phyloP scores from a whole-genome alignment of 805 yeast species.

The Huiozyma naganishii region DNA sequence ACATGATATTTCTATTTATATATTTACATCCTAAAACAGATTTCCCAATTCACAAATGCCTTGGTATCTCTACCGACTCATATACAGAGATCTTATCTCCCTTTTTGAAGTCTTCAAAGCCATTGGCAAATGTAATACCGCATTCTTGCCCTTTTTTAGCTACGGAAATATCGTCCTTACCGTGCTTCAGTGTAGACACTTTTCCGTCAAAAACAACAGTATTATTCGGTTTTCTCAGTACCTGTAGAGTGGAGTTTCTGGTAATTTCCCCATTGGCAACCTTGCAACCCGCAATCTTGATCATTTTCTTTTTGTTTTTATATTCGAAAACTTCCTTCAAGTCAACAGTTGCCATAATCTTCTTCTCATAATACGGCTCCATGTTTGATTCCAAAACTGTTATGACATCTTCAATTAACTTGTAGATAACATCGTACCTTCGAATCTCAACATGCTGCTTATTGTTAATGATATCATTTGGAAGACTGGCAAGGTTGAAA shows the following conservation, averaged over 20 bases:
- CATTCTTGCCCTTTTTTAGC: constrained; percentile 84
- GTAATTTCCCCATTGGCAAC: constrained; percentile 59
- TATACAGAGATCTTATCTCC: constrained; percentile 71
- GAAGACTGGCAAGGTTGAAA: constrained; percentile 56
- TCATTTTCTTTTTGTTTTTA: constrained; percentile 45
- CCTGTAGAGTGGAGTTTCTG: constrained; percentile 47
- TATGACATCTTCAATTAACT: constrained; percentile 76
- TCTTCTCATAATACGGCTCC: constrained; percentile 56
- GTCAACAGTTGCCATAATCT: constrained; percentile 54
- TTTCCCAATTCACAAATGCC: constrained; percentile 31
- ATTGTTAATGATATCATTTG: constrained; percentile 46
- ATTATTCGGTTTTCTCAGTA: constrained; percentile 38
- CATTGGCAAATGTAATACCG: constrained; percentile 59
- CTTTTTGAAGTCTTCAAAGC: constrained; percentile 54
- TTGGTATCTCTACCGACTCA: constrained; percentile 52
- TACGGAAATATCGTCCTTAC: constrained; percentile 67
- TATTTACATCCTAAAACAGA: constrained; percentile 3
- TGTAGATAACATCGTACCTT: constrained; percentile 73
- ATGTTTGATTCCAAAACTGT: constrained; percentile 47
- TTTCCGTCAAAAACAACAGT: constrained; percentile 41
- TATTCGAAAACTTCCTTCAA: constrained; percentile 66
- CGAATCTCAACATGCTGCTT: constrained; percentile 51
- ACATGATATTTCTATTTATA: not conserved
- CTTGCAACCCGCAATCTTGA: constrained; percentile 79
- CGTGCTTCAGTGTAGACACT: constrained; percentile 65